These are phyloP conservation scores for Xerocomus cyaneibrunnescens DNA, from an alignment of 1,284 basidiomycete genomes.

Conservation along the genomic window DNA sequence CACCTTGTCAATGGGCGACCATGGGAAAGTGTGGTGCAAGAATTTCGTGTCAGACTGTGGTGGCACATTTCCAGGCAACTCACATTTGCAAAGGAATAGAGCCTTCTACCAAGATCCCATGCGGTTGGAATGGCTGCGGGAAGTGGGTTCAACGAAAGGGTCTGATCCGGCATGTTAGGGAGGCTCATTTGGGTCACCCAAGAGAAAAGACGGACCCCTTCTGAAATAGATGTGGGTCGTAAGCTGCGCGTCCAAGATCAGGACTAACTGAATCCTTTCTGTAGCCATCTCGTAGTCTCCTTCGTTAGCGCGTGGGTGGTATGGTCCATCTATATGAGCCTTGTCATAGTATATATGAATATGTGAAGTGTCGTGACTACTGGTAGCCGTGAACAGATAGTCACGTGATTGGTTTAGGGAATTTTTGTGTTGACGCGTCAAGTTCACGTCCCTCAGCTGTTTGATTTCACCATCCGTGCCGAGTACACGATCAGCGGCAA, in stretches of 20 bases:
- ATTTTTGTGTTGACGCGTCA: slow-evolving; percentile 10
- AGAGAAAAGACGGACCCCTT: no score
- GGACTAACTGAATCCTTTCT: no score
- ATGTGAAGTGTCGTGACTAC: no score
- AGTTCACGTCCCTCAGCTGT: not conserved
- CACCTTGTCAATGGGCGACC: not conserved
- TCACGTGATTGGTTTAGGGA: slow-evolving; percentile 22
- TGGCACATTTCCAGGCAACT: not conserved
- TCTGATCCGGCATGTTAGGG: slow-evolving; percentile 11
- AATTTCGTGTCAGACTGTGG: not conserved
- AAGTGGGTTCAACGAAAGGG: not conserved
- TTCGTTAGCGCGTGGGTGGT: no score
- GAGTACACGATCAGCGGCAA: slow-evolving; percentile 11
- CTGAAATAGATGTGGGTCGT: no score
- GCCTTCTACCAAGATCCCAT: rapidly evolving
- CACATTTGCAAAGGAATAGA: not conserved
- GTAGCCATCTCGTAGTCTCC: no score
- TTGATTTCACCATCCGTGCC: slow-evolving; percentile 1
- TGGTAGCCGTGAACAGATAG: no score
- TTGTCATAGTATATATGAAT: no score
- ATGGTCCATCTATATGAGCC: no score
- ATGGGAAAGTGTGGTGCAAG: not conserved
- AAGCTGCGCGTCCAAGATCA: no score
- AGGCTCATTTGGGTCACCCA: slow-evolving; percentile 8
- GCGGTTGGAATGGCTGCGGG: slow-evolving; percentile 3